Conservation (phyloP, 2,329 filamentous ascomycete genomes). For the Hypoxylon sp. region DNA sequence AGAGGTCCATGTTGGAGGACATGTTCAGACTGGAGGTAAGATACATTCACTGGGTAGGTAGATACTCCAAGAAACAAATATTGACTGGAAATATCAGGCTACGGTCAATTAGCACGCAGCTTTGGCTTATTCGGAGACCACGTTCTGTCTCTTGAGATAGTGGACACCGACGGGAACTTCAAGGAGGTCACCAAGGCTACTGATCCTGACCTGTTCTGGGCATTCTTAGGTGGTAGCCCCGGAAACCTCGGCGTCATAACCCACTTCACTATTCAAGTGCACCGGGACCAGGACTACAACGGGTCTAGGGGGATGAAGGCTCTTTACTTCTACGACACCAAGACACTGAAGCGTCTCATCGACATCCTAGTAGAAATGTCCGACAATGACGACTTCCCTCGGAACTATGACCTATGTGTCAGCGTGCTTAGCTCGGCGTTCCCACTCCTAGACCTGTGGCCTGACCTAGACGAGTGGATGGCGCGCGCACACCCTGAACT, state of each 20-base stretch:
- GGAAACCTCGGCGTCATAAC: constrained; percentile 71
- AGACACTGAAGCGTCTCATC: constrained; percentile 58
- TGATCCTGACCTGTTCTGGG: constrained; percentile 72
- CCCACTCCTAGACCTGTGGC: constrained; percentile 56
- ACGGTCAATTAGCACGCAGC: constrained; percentile 62
- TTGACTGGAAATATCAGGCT: constrained; percentile 48
- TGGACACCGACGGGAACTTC: constrained; percentile 63
- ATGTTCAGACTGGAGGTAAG: constrained; percentile 63
- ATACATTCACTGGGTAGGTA: not conserved
- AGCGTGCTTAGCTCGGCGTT: constrained; percentile 62
- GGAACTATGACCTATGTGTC: constrained; percentile 64
- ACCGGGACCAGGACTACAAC: constrained; percentile 57
- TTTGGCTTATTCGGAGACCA: constrained; percentile 70
- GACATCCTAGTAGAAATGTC: constrained; percentile 61
- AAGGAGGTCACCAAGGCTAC: constrained; percentile 62
- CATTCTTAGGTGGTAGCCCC: constrained; percentile 69
- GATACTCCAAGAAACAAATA: not conserved
- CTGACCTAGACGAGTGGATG: constrained; percentile 57
- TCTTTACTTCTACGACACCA: constrained; percentile 58
- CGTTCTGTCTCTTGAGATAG: constrained; percentile 62
- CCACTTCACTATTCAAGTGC: constrained; percentile 65
- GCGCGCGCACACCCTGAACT: constrained; percentile 55
- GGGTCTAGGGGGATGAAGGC: constrained; percentile 61
- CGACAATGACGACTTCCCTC: constrained; percentile 60
- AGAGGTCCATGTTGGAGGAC: constrained; percentile 62